A percentile compares a stretch with the other conserved stretches of the same genome.
Conservation (phyloP, 345 rosid genomes). For the Eucalyptus dawsonii region DNA sequence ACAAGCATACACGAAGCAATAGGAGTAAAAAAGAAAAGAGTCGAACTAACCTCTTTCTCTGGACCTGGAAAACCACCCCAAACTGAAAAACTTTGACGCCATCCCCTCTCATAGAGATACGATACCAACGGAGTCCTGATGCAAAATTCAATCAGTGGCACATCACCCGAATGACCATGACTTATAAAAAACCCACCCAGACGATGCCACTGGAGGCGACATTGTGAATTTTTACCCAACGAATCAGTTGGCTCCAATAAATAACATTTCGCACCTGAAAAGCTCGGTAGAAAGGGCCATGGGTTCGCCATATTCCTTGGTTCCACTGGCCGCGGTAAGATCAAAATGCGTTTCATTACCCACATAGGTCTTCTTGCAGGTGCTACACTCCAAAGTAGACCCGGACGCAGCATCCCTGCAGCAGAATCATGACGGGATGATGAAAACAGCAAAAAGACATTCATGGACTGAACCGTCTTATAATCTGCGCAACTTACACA, state of each 20-base stretch:
- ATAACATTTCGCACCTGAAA: constrained; percentile 22
- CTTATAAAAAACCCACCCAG: not conserved
- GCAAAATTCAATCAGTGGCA: not conserved
- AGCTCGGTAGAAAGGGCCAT: constrained; percentile 47
- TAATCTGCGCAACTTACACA: constrained; percentile 18
- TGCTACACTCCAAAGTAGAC: constrained; percentile 37
- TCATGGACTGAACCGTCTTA: not conserved
- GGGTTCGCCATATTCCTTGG: constrained; percentile 30
- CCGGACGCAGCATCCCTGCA: constrained; percentile 32
- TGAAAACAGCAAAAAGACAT: not conserved
- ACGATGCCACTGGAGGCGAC: not conserved
- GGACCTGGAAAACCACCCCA: constrained; percentile 86
- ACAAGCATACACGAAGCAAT: not conserved
- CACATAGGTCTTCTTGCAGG: constrained; percentile 49
- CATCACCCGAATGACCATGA: not conserved
- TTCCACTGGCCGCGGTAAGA: constrained; percentile 44
- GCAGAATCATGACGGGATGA: not conserved
- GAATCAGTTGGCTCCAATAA: not conserved
- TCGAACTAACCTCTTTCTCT: constrained; percentile 57
- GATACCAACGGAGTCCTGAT: constrained; percentile 52
- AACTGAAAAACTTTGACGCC: constrained; percentile 66
- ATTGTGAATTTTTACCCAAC: not conserved
- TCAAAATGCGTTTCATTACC: constrained; percentile 64
- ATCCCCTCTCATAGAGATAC: constrained; percentile 79
- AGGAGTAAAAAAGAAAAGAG: not conserved